A percentile compares a stretch with the other conserved stretches of the same genome.
phyloP scores from a whole-genome alignment of 2,329 filamentous ascomycete genomes.

The Botrytis medusae region DNA sequence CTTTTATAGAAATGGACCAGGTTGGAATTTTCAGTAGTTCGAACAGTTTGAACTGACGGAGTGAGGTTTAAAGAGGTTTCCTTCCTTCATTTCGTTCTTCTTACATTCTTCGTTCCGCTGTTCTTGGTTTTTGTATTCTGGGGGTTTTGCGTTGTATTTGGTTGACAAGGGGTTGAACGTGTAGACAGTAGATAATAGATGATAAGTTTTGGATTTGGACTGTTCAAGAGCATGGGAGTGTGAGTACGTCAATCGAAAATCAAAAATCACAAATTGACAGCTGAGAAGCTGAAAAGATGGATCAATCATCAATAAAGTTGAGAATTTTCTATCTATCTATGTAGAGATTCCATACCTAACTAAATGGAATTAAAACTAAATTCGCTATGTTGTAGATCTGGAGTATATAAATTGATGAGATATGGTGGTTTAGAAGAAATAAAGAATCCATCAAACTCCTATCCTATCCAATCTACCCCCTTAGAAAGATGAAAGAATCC shows the following conservation, averaged over 20 bases:
- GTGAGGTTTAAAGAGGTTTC: background rate
- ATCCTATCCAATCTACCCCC: background rate
- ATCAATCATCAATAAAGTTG: too few relatives aligned
- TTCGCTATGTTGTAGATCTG: too few relatives aligned
- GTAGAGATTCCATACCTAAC: too few relatives aligned
- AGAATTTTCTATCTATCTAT: too few relatives aligned
- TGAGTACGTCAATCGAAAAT: too few relatives aligned
- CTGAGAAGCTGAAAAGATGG: too few relatives aligned
- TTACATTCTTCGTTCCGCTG: background rate
- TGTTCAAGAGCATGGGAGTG: background rate
- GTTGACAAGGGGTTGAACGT: rapidly evolving
- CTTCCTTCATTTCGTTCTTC: background rate
- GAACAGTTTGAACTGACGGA: background rate
- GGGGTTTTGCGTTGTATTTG: background rate
- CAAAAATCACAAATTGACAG: too few relatives aligned
- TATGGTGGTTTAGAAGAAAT: too few relatives aligned
- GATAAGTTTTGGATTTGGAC: background rate
- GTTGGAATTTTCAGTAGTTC: background rate
- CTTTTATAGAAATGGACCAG: background rate
- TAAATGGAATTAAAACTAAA: too few relatives aligned
- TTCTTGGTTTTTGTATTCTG: background rate
- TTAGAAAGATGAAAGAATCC: rapidly evolving
- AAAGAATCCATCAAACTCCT: background rate
- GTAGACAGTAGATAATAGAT: background rate
- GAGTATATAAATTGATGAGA: background rate